A percentile compares a stretch with the other conserved stretches of the same genome.
Conservation (phyloP, 169 alveolate species). For the Eimeria sp. region DNA sequence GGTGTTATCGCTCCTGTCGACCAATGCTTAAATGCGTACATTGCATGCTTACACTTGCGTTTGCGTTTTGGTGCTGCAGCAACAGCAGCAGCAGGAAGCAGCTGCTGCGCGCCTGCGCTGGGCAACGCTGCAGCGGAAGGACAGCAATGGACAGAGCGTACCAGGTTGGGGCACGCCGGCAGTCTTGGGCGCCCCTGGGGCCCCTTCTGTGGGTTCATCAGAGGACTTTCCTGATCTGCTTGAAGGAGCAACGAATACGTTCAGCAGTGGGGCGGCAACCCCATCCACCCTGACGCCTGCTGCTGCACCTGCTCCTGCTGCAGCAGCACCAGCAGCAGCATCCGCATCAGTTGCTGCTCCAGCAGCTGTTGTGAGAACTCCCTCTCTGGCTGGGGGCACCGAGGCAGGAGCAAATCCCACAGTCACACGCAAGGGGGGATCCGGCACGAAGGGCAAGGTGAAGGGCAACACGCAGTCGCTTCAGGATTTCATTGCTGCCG, state of each 20-base stretch:
- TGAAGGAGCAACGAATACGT: conserved; percentile 53
- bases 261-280: conserved; percentile 42
- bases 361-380: background rate
- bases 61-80: conserved; percentile 39
- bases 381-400: background rate
- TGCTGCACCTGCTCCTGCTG: conserved; percentile 13
- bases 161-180: conserved; percentile 44
- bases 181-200: conserved; percentile 50
- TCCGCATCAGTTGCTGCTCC: background rate
- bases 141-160: background rate
- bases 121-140: conserved; percentile 42
- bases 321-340: conserved; percentile 4
- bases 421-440: background rate
- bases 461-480: conserved; percentile 58
- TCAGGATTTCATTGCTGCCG: conserved; percentile 54
- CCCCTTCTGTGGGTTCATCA: conserved; percentile 43
- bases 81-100: conserved; percentile 55
- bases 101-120: conserved; percentile 63
- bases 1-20: conserved; percentile 1
- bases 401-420: background rate
- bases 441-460: conserved; percentile 33
- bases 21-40: background rate
- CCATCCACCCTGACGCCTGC: conserved; percentile 36
- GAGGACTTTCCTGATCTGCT: conserved; percentile 51
- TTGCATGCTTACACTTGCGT: background rate